These are phyloP conservation scores for Aureobasidium uvarum DNA, from an alignment of 2,329 filamentous ascomycete genomes.

Conservation along the genomic window DNA sequence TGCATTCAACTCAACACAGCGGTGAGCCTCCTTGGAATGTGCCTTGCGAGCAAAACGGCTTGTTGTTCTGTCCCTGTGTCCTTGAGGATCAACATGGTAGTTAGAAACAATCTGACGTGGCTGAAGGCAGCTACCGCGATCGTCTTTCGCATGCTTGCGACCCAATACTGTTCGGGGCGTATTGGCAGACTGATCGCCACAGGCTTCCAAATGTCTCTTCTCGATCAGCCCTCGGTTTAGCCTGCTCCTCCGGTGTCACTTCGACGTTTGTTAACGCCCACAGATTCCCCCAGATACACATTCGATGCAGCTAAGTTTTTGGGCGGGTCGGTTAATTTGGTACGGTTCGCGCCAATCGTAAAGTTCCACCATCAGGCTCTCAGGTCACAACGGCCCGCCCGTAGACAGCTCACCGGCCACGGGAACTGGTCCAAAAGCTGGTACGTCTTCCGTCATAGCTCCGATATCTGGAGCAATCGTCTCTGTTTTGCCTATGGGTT, in stretches of 20 bases:
- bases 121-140: constrained; percentile 10
- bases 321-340: not conserved
- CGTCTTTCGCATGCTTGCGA: not conserved
- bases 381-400: constrained; percentile 18
- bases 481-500: not conserved
- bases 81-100: not conserved
- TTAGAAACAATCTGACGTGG: constrained; percentile 10
- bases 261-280: not conserved
- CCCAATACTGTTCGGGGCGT: not conserved
- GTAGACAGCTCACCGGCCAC: constrained; percentile 14
- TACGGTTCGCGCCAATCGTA: constrained; percentile 12
- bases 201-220: constrained; percentile 4
- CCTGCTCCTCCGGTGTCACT: constrained; percentile 1
- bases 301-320: constrained; percentile 15
- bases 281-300: not conserved
- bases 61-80: not conserved
- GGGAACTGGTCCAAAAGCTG: not conserved
- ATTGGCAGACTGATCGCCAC: constrained; percentile 11
- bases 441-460: constrained; percentile 11
- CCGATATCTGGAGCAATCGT: not conserved
- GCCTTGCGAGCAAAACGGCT: not conserved
- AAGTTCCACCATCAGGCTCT: not conserved
- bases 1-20: not conserved
- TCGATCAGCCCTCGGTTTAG: constrained; percentile 8
- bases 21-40: not conserved